Evolutionary conservation across 441 rosid genomes (phyloP).

Genomic region (Pelargonium australe): DNA sequence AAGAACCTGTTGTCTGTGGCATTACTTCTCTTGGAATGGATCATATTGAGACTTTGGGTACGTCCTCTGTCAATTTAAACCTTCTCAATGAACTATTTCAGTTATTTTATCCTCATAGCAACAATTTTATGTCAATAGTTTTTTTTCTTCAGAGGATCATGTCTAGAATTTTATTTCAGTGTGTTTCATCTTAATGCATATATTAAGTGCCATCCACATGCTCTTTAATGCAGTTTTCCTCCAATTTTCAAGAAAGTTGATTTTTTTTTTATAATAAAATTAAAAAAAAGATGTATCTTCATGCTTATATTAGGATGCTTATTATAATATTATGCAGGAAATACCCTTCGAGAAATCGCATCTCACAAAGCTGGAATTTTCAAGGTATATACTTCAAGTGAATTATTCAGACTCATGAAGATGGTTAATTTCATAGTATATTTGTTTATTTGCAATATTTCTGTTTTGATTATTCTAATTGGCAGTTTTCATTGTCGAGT

Average conservation of each 20-base stretch:
- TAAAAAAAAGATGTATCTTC: conserved; percentile 4
- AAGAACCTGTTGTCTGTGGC: conserved; percentile 77
- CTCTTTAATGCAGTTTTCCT: not conserved
- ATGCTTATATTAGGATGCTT: not conserved
- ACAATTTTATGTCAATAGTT: not conserved
- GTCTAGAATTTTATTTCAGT: conserved; percentile 1
- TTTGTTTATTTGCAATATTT: conserved; percentile 23
- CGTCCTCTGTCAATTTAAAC: conserved; percentile 13
- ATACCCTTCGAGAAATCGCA: conserved; percentile 68
- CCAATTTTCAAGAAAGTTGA: conserved; percentile 4
- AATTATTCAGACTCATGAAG: conserved; percentile 17
- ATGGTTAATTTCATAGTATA: conserved; percentile 14
- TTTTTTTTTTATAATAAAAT: not conserved
- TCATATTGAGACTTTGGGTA: conserved; percentile 68
- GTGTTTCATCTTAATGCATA: not conserved
- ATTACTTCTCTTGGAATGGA: conserved; percentile 84
- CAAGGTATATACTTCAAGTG: conserved; percentile 46
- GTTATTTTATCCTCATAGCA: not conserved
- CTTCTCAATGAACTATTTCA: not conserved
- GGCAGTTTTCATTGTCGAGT: conserved; percentile 35
- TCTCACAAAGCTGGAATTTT: conserved; percentile 86
- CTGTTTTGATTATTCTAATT: conserved; percentile 24
- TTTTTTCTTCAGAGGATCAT: not conserved
- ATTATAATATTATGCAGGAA: conserved; percentile 38
- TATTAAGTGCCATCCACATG: not conserved